A percentile compares a stretch with the other conserved stretches of the same genome.
Conservation (phyloP, 768 basidiomycete species). For the Omphalotus guepiniiformis region DNA sequence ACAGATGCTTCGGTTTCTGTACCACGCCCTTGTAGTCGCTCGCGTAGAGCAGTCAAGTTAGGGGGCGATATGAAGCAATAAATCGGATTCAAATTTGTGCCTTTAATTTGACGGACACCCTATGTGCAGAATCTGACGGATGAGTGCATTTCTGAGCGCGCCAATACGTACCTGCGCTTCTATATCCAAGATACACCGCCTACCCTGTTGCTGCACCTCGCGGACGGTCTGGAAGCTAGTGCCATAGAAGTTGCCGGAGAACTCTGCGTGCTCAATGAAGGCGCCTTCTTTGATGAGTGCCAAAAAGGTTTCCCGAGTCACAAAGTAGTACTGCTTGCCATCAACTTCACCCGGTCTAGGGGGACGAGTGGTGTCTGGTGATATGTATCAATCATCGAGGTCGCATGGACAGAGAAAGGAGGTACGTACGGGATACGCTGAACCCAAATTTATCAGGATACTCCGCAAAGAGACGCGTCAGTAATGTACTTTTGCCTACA, state of each 20-base stretch:
- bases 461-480: conserved; percentile 74
- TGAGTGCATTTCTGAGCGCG: conserved; percentile 4
- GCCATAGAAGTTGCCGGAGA: conserved; percentile 91
- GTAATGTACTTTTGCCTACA: conserved; percentile 90
- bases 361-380: conserved; percentile 82
- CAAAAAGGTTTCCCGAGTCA: conserved; percentile 65
- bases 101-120: conserved; percentile 92
- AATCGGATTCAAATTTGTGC: conserved; percentile 75
- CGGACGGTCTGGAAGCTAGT: conserved; percentile 78
- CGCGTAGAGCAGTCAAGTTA: conserved; percentile 60
- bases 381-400: conserved; percentile 10
- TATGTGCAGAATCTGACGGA: conserved; percentile 28
- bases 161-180: conserved; percentile 76
- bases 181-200: conserved; percentile 91
- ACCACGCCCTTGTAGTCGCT: conserved; percentile 72
- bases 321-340: conserved; percentile 87
- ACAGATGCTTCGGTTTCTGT: conserved; percentile 78
- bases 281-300: conserved; percentile 63
- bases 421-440: conserved; percentile 79
- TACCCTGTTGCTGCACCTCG: conserved; percentile 61
- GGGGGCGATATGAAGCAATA: conserved; percentile 94
- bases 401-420: conserved; percentile 4
- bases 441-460: conserved; percentile 87
- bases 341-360: conserved; percentile 80
- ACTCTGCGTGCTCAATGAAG: conserved; percentile 94